phyloP scores from a whole-genome alignment of 83 land plant genomes.

The Picea abies region DNA sequence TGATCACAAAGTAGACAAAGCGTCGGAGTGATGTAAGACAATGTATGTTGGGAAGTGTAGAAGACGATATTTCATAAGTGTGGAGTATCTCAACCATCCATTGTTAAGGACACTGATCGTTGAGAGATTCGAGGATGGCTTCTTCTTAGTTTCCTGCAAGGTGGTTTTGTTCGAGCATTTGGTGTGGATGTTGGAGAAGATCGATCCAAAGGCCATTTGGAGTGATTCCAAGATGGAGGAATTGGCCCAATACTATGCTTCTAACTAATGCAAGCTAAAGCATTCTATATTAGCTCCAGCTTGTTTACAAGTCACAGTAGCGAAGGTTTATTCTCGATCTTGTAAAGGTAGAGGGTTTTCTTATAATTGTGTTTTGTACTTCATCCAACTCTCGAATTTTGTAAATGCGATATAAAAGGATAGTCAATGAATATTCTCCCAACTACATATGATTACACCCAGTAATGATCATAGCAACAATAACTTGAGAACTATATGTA shows the following conservation, averaged over 20 bases:
- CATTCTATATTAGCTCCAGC: too few species aligned
- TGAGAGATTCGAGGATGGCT: conserved; percentile 22
- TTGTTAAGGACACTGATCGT: conserved; percentile 38
- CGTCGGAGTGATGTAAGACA: conserved; percentile 24
- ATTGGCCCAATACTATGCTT: conserved; percentile 30
- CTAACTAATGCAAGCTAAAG: not conserved
- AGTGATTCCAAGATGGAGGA: conserved; percentile 35
- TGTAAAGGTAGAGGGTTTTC: too few species aligned
- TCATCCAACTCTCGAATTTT: too few species aligned
- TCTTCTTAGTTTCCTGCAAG: conserved; percentile 62
- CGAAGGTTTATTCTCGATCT: too few species aligned
- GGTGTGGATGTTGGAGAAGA: conserved; percentile 62
- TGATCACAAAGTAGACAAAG: not conserved
- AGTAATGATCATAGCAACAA: too few species aligned
- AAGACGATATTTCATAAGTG: conserved; percentile 39
- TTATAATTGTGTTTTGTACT: too few species aligned
- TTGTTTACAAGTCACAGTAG: too few species aligned
- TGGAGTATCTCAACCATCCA: conserved; percentile 50
- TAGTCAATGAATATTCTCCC: too few species aligned
- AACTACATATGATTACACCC: too few species aligned
- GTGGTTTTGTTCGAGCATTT: conserved; percentile 68
- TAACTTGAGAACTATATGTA: too few species aligned
- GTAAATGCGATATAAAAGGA: too few species aligned
- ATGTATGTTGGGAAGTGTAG: conserved; percentile 51
- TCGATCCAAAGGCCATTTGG: conserved; percentile 20